These are phyloP conservation scores for Termitomyces sp. DNA, from an alignment of 768 basidiomycete genomes.

Conservation along the genomic window DNA sequence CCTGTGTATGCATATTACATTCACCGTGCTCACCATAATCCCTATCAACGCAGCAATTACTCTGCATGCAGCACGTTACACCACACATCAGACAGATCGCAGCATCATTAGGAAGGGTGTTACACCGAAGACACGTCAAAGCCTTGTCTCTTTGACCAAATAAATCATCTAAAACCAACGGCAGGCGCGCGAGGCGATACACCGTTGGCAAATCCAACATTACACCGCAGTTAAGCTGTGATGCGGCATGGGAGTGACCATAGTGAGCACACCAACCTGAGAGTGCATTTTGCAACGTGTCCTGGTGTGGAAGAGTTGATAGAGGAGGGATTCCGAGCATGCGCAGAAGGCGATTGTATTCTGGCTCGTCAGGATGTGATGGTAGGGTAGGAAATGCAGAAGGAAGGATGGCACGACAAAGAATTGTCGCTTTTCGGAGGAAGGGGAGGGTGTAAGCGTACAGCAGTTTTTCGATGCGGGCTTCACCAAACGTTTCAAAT, in stretches of 20 bases:
- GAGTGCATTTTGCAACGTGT: constrained; percentile 83
- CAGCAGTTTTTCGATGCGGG: constrained; percentile 77
- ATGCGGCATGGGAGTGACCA: constrained; percentile 71
- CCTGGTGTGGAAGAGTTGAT: constrained; percentile 73
- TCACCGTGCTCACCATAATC: constrained; percentile 71
- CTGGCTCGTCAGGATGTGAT: constrained; percentile 36
- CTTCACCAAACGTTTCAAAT: constrained; percentile 77
- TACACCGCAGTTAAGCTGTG: constrained; percentile 75
- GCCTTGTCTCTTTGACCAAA: constrained; percentile 71
- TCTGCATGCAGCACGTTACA: constrained; percentile 80
- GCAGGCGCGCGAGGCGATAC: constrained; percentile 81
- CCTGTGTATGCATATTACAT: constrained; percentile 92
- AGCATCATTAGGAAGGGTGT: constrained; percentile 74
- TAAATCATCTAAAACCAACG: constrained; percentile 75
- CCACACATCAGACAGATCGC: constrained; percentile 94
- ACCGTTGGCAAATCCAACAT: constrained; percentile 75
- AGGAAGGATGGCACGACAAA: constrained; percentile 73
- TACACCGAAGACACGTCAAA: constrained; percentile 71
- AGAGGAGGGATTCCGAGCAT: constrained; percentile 78
- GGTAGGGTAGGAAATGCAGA: constrained; percentile 51
- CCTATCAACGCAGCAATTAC: constrained; percentile 81
- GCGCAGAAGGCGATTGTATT: constrained; percentile 73
- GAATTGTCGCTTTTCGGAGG: constrained; percentile 80
- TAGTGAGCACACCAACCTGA: constrained; percentile 91
- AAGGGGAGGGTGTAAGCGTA: constrained; percentile 90